Percentiles rank a stretch among this genome's conserved stretches.
Evolutionary conservation across 768 basidiomycete species (phyloP).

Genomic region (Trametes maxima): DNA sequence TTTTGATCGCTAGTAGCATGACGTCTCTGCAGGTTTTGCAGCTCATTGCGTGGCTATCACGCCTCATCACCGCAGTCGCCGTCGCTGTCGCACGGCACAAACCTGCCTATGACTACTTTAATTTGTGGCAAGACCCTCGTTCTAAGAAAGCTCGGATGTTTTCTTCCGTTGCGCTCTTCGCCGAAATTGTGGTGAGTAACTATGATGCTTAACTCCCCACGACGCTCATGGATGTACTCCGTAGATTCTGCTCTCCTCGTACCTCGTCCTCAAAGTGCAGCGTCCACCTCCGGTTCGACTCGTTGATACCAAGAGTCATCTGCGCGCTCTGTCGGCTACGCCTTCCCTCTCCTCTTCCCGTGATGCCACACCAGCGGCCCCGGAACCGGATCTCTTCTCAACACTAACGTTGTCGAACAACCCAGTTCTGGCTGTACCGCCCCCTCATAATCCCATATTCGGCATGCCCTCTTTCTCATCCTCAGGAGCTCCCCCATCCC

Average conservation of each 20-base stretch:
- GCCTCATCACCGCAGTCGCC: slow-evolving; percentile 52
- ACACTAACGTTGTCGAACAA: slow-evolving; percentile 66
- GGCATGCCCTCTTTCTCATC: slow-evolving; percentile 64
- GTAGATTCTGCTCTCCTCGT: slow-evolving; percentile 57
- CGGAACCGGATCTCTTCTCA: slow-evolving; percentile 62
- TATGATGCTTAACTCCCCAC: not conserved
- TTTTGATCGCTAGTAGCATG: not conserved
- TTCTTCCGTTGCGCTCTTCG: slow-evolving; percentile 44
- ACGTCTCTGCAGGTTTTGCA: slow-evolving; percentile 55
- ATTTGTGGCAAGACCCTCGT: slow-evolving; percentile 38
- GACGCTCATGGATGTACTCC: not conserved
- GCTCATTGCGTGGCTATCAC: slow-evolving; percentile 56
- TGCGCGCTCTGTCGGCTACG: slow-evolving; percentile 21
- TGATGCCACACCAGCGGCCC: slow-evolving; percentile 44
- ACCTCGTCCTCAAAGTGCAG: slow-evolving; percentile 59
- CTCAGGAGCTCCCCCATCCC: slow-evolving; percentile 25
- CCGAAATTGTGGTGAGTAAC: slow-evolving; percentile 61
- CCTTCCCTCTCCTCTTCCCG: slow-evolving; percentile 32
- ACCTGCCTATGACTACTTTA: slow-evolving; percentile 43
- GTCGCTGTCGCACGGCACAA: slow-evolving; percentile 46
- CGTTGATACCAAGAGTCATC: slow-evolving; percentile 55
- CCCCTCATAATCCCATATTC: slow-evolving; percentile 55
- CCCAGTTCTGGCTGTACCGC: slow-evolving; percentile 46
- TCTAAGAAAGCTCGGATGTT: slow-evolving; percentile 46
- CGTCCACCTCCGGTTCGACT: slow-evolving; percentile 74